Evolutionary conservation across 257 asterid genomes (phyloP).

Genomic region (Catharanthus roseus): DNA sequence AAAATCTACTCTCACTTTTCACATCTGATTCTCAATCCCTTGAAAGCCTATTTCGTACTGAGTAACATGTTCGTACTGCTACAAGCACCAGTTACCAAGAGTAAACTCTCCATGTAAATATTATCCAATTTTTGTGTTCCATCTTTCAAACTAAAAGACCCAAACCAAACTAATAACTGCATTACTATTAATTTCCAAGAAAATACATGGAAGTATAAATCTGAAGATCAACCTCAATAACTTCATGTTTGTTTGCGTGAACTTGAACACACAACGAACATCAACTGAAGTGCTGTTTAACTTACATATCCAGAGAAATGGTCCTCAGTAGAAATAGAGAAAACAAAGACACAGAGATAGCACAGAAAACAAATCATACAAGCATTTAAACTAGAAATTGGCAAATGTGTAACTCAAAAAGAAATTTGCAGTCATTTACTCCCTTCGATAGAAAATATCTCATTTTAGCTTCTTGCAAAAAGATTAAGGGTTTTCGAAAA

Average conservation of each 20-base stretch:
- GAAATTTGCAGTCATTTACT: background rate
- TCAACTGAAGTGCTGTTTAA: background rate
- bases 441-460: too few species aligned
- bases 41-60: background rate
- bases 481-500: too few species aligned
- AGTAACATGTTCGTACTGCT: background rate
- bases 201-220: background rate
- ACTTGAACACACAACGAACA: background rate
- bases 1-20: background rate
- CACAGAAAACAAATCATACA: background rate
- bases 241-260: background rate
- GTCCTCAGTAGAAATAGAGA: background rate
- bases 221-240: background rate
- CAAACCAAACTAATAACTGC: background rate
- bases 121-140: background rate
- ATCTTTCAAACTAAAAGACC: background rate
- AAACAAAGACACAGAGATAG: background rate
- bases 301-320: background rate
- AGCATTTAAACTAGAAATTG: background rate
- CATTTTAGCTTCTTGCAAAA: too few species aligned
- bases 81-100: background rate
- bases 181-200: background rate
- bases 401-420: background rate
- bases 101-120: background rate
- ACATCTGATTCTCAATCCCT: background rate